A percentile compares a stretch with the other conserved stretches of the same genome.
phyloP scores from a whole-genome alignment of 495 filamentous ascomycete genomes.

The Neurospora africana region DNA sequence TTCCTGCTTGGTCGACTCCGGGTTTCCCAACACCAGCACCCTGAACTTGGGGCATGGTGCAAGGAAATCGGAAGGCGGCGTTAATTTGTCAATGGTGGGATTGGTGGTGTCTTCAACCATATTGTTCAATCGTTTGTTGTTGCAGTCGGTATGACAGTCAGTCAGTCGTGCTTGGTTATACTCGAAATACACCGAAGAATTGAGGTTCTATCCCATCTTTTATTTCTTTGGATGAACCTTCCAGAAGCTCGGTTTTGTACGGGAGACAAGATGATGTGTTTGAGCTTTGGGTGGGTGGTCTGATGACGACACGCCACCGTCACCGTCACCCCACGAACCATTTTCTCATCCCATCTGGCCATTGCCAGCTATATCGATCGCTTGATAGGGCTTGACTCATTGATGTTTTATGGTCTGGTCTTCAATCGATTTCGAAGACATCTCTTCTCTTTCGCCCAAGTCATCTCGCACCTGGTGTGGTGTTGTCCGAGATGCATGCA shows the following conservation, averaged over 20 bases:
- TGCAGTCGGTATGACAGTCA: background rate
- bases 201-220: background rate
- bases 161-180: background rate
- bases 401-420: background rate
- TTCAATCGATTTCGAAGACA: background rate
- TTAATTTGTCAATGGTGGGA: conserved; percentile 4
- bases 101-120: background rate
- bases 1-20: conserved; percentile 21
- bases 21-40: conserved; percentile 19
- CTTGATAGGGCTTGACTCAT: background rate
- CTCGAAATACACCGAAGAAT: background rate
- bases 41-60: conserved; percentile 18
- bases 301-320: conserved; percentile 16
- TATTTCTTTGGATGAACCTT: background rate
- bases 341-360: background rate
- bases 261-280: background rate
- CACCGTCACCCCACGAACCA: conserved; percentile 4
- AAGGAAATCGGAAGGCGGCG: conserved; percentile 12
- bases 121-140: background rate
- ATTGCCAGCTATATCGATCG: background rate
- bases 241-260: background rate
- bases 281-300: conserved; percentile 7
- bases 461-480: background rate
- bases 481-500: background rate
- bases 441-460: background rate